Percentiles rank a stretch among this genome's conserved stretches.
phyloP scores from a whole-genome alignment of 495 filamentous ascomycete genomes.

The Amphirosellinia nigrospora region DNA sequence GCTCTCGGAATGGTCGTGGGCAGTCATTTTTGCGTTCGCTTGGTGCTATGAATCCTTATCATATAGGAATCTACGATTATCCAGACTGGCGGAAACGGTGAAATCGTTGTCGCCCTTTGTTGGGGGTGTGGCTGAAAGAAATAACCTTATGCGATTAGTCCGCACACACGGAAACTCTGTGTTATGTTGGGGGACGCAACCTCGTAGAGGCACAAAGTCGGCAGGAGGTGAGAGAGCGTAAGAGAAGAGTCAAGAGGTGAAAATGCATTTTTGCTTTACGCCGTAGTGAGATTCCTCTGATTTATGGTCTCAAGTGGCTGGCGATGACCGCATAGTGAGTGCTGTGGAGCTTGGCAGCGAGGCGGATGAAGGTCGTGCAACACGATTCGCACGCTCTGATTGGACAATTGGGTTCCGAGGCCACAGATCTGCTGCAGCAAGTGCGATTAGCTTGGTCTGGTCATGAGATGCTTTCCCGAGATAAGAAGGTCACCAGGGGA shows the following conservation, averaged over 20 bases:
- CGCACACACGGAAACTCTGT: neutral
- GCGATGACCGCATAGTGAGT: constrained; percentile 18
- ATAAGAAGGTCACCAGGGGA: constrained; percentile 15
- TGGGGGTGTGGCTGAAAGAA: neutral
- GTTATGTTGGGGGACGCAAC: neutral
- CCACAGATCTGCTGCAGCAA: neutral
- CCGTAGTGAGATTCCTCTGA: neutral
- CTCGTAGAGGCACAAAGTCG: neutral
- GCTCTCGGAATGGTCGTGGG: neutral
- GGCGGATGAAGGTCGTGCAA: neutral
- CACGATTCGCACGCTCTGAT: neutral
- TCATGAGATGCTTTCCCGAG: constrained; percentile 22
- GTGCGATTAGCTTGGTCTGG: neutral
- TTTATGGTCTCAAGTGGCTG: neutral
- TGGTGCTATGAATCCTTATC: neutral
- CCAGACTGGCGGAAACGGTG: neutral
- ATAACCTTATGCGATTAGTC: neutral
- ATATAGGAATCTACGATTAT: neutral
- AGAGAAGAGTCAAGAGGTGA: neutral
- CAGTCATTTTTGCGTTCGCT: neutral
- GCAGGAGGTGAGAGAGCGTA: neutral
- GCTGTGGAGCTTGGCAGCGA: constrained; percentile 13
- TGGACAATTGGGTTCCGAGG: neutral
- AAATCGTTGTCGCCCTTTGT: neutral
- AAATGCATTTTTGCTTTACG: neutral